These are phyloP conservation scores for Cercospora sp. DNA, from an alignment of 2,329 filamentous ascomycete genomes.

Conservation along the genomic window DNA sequence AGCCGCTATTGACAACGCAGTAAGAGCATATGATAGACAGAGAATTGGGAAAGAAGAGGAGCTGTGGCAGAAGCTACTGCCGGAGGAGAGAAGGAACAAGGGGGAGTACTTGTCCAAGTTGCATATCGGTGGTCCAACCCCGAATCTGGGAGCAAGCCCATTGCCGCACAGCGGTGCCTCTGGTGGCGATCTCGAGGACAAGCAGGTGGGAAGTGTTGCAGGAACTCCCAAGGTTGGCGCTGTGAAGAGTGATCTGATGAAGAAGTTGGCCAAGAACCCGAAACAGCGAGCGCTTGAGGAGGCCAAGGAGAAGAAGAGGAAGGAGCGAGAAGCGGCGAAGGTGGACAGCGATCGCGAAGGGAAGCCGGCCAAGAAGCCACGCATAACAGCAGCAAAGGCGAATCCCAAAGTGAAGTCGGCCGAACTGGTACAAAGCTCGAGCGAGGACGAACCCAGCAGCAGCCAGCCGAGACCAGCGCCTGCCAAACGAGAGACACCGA, in stretches of 20 bases:
- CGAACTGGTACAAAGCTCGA: slow-evolving; percentile 56
- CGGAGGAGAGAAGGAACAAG: slow-evolving; percentile 61
- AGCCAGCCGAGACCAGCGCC: slow-evolving; percentile 26
- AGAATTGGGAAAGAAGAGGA: slow-evolving; percentile 61
- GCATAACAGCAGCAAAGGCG: slow-evolving; percentile 36
- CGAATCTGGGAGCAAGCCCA: slow-evolving; percentile 36
- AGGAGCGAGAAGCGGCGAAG: slow-evolving; percentile 40
- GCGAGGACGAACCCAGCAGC: slow-evolving; percentile 41
- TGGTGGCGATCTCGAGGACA: slow-evolving; percentile 27
- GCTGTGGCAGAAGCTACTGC: slow-evolving; percentile 63
- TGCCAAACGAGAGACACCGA: slow-evolving; percentile 18
- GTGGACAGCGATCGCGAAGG: slow-evolving; percentile 35
- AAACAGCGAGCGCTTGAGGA: slow-evolving; percentile 42
- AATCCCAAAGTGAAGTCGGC: slow-evolving; percentile 54
- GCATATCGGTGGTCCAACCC: slow-evolving; percentile 48
- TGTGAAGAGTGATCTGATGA: slow-evolving; percentile 25
- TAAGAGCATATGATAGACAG: slow-evolving; percentile 64
- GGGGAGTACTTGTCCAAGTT: slow-evolving; percentile 62
- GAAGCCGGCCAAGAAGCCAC: slow-evolving; percentile 33
- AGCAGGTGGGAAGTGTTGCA: slow-evolving; percentile 23
- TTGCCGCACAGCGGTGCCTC: slow-evolving; percentile 21
- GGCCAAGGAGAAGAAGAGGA: slow-evolving; percentile 51
- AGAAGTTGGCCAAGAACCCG: slow-evolving; percentile 42
- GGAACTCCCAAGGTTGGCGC: slow-evolving; percentile 33
- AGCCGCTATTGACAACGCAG: slow-evolving; percentile 62